A percentile compares a stretch with the other conserved stretches of the same genome.
phyloP scores from a whole-genome alignment of 768 basidiomycete species.

The Amanita polypyramis region DNA sequence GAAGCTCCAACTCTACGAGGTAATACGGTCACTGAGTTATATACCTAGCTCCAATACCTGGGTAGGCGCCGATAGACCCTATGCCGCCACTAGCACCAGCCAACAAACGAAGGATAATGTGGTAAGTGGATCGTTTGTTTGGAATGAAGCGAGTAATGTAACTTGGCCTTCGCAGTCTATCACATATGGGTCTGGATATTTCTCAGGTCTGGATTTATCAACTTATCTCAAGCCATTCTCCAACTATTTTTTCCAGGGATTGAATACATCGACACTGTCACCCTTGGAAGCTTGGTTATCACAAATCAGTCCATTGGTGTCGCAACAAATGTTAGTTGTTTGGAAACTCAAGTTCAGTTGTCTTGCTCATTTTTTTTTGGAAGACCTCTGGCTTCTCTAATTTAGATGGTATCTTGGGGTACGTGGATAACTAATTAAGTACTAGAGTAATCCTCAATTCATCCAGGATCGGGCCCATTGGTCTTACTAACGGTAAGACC shows the following conservation, averaged over 20 bases:
- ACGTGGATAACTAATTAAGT: conserved; percentile 9
- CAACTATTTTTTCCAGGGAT: conserved; percentile 20
- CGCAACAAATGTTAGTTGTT: conserved; percentile 24
- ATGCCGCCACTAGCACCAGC: conserved; percentile 40
- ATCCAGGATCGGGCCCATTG: conserved; percentile 47
- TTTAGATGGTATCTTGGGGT: conserved; percentile 62
- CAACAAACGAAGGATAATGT: conserved; percentile 33
- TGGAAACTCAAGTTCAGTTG: too few relatives aligned
- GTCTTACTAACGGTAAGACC: conserved; percentile 34
- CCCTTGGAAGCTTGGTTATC: conserved; percentile 43
- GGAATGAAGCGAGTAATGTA: background rate
- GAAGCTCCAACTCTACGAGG: too few relatives aligned
- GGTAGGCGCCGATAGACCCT: conserved; percentile 43
- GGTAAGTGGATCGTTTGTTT: conserved; percentile 21
- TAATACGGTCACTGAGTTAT: too few relatives aligned
- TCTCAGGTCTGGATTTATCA: conserved; percentile 32
- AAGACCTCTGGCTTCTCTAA: conserved; percentile 31
- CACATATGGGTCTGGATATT: conserved; percentile 49
- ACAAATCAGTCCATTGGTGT: conserved; percentile 50
- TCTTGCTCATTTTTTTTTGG: background rate
- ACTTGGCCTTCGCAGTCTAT: conserved; percentile 27
- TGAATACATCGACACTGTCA: conserved; percentile 45
- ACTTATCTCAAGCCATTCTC: background rate
- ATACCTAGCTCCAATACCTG: conserved; percentile 28
- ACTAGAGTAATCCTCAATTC: background rate